phyloP scores from a whole-genome alignment of 169 alveolate species.

The Sarcocystis neurona region DNA sequence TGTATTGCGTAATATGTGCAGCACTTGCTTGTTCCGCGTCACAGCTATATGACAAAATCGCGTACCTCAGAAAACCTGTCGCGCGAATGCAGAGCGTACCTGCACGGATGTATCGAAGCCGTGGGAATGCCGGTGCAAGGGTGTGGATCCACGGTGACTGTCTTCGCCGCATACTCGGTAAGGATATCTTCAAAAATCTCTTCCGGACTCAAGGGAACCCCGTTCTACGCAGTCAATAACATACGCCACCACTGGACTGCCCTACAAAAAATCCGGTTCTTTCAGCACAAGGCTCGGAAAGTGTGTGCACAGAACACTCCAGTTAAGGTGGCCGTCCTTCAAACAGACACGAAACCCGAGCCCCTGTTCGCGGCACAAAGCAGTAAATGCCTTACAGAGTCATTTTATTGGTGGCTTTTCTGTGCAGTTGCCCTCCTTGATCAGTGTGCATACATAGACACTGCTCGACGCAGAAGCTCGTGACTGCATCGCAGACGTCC shows the following conservation, averaged over 20 bases:
- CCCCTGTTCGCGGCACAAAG: too few species aligned
- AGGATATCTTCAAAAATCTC: constrained; percentile 92
- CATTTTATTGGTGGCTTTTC: too few species aligned
- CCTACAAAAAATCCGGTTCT: not conserved
- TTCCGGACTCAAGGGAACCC: constrained; percentile 80
- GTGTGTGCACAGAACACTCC: not conserved
- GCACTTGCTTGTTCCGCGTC: too few species aligned
- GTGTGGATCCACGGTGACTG: constrained; percentile 92
- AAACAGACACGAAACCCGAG: too few species aligned
- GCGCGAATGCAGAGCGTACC: constrained; percentile 37
- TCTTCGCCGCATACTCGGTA: constrained; percentile 90
- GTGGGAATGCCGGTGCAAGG: constrained; percentile 83
- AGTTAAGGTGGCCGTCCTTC: too few species aligned
- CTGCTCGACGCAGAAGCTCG: too few species aligned
- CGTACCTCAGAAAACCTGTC: not conserved
- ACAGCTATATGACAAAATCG: too few species aligned
- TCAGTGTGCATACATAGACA: too few species aligned
- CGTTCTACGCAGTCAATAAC: constrained; percentile 63
- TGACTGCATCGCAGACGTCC: too few species aligned
- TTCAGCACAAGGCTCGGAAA: not conserved
- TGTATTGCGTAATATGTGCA: too few species aligned
- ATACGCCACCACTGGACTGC: not conserved
- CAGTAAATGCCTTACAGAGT: too few species aligned
- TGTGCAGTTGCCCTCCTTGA: too few species aligned
- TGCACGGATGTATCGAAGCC: constrained; percentile 92